A percentile compares a stretch with the other conserved stretches of the same genome.
These are phyloP conservation scores for Diddensiella transvaalensis DNA, from an alignment of 805 yeast genomes.

Conservation along the genomic window DNA sequence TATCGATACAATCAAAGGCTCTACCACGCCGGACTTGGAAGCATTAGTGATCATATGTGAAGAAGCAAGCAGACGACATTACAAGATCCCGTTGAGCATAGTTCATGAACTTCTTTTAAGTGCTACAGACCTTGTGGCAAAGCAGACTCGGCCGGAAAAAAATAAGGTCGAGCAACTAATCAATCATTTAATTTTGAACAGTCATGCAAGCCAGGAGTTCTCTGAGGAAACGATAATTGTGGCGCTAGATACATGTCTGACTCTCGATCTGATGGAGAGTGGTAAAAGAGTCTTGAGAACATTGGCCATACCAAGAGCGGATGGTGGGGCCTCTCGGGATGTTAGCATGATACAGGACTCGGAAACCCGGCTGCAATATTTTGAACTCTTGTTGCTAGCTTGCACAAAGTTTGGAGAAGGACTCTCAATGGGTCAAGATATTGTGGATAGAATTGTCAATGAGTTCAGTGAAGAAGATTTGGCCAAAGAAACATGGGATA, in stretches of 20 bases:
- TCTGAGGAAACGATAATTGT: slow-evolving; percentile 16
- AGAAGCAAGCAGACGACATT: background rate
- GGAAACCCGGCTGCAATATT: slow-evolving; percentile 22
- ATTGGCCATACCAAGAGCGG: slow-evolving; percentile 13
- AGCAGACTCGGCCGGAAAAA: background rate
- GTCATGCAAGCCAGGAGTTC: slow-evolving; percentile 1
- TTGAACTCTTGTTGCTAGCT: slow-evolving; percentile 29
- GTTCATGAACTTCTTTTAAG: background rate
- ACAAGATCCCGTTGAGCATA: background rate
- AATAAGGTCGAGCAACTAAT: background rate
- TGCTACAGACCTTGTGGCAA: slow-evolving; percentile 1
- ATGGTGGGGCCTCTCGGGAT: slow-evolving; percentile 7
- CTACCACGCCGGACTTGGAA: slow-evolving; percentile 2
- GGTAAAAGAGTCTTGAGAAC: slow-evolving; percentile 16
- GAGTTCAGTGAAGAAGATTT: slow-evolving; percentile 7
- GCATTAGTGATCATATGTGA: background rate
- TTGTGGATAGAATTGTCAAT: slow-evolving; percentile 7
- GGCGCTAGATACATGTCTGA: slow-evolving; percentile 17
- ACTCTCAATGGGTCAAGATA: slow-evolving; percentile 5
- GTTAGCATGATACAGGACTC: background rate
- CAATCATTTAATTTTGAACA: slow-evolving; percentile 12
- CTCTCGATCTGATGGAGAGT: slow-evolving; percentile 6
- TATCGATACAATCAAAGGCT: slow-evolving; percentile 7
- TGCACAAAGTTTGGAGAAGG: slow-evolving; percentile 28
- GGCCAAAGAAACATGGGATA: slow-evolving; percentile 36